Base-by-base conservation (phyloP, 2,329 filamentous ascomycete species). In the Chaetomiaceae sp. region DNA sequence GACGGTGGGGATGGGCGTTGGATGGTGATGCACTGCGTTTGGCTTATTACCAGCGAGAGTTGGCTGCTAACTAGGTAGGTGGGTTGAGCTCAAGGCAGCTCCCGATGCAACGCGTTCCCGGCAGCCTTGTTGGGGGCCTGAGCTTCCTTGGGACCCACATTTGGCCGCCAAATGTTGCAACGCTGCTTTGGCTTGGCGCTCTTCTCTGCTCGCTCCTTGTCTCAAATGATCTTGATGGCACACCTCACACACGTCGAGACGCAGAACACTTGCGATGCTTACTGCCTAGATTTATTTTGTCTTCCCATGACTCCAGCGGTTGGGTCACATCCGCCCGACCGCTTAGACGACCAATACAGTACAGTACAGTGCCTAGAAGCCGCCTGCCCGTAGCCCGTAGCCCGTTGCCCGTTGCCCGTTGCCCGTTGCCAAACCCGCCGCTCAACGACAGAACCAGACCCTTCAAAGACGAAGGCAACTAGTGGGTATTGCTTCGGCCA, bases 21-120 rank as follows among this genome's bases (percentile, higher is more conserved):
- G 20, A 43, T 21, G 20, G 50, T 41, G 48, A 49, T 45, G 41
- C 30, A 25, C n/a, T 29, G 9, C 8, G 20, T 32, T 51, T 54
- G 37, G 43, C 10, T 48, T 50, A 43, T n/a, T n/a, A n/a, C n/a
- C 34, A 41, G 47, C 48, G 42, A 36, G 14, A 32, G 54, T 51
- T 51, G 42, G 42, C 27, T 27, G 25, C 25, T 27, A 27, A 27
- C 25, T 5, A 43, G 48, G 32, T 27, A 33, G 50, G 42, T 52
- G 41, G 51, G 42, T 48, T 45, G 51, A 55, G 58, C 56, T 50
- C 51, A 51, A 61, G 59, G 59, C 59, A 61, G 59, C 59, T 58
- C 49, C 54, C 55, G 25, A 48, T 56, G 59, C 59, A 58, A 58
- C 59, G 59, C 58, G 59, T 61, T 60, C 52, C 25, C 43, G 42